Evolutionary conservation across 2,329 filamentous ascomycete genomes (phyloP).

Genomic region (Stachybotrys chlorohalonatus): DNA sequence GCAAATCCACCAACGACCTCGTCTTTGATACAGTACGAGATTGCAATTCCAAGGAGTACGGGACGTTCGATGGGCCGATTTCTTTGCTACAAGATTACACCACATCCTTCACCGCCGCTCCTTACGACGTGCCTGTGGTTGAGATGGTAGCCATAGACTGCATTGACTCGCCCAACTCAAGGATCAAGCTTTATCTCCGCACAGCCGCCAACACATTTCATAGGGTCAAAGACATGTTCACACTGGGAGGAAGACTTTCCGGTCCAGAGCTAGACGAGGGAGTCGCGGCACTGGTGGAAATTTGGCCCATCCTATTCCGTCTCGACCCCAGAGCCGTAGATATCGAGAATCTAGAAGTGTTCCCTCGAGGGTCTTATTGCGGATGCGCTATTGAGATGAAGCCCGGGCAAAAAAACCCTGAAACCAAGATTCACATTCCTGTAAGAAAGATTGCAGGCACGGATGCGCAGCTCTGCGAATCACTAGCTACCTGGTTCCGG

Average conservation of each 20-base stretch:
- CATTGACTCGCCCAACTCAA: not conserved
- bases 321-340: not conserved
- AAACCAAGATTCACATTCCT: not conserved
- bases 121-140: not conserved
- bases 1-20: not conserved
- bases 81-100: not conserved
- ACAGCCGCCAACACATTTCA: not conserved
- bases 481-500: not conserved
- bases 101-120: not conserved
- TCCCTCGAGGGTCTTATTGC: not conserved
- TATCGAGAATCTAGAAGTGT: not conserved
- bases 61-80: not conserved
- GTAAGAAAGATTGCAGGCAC: not conserved
- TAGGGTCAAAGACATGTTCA: not conserved
- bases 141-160: not conserved
- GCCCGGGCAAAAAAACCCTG: not conserved
- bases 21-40: not conserved
- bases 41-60: not conserved
- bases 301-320: not conserved
- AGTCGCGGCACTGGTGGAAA: not conserved
- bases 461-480: not conserved
- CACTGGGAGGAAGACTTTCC: not conserved
- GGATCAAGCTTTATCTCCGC: not conserved
- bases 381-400: not conserved
- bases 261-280: not conserved